These are phyloP conservation scores for Serendipita vermifera DNA, from an alignment of 768 basidiomycete genomes.

Conservation along the genomic window DNA sequence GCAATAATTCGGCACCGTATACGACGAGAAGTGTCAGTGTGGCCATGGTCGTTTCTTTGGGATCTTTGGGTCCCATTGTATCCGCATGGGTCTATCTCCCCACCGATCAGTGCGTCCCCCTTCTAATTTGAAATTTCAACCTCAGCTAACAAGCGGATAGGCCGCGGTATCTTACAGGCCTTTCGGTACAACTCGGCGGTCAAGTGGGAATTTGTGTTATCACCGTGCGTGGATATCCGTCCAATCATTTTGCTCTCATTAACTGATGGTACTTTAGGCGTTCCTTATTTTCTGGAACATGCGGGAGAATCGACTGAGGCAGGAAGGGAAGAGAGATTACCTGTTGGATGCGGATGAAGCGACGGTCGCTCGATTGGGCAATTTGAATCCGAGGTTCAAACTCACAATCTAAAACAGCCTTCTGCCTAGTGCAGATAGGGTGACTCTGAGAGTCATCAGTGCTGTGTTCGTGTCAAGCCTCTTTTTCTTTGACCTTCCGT, in stretches of 20 bases:
- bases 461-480: no score
- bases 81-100: constrained; percentile 5
- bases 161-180: background rate
- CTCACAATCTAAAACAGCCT: background rate
- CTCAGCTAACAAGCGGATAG: background rate
- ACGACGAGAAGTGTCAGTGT: constrained; percentile 36
- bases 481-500: no score
- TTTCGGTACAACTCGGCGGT: constrained; percentile 4
- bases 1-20: constrained; percentile 38
- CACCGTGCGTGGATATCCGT: background rate
- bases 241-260: background rate
- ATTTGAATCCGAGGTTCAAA: background rate
- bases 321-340: background rate
- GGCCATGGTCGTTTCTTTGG: constrained; percentile 24
- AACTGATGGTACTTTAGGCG: background rate
- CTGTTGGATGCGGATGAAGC: background rate
- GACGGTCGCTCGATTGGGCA: background rate
- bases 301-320: background rate
- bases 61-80: constrained; percentile 3
- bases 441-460: no score
- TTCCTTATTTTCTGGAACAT: constrained; percentile 8
- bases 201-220: background rate
- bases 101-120: background rate
- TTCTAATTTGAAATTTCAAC: background rate
- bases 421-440: background rate